Base-by-base conservation (phyloP, 2,329 filamentous ascomycete species). In the Emmonsia crescens region DNA sequence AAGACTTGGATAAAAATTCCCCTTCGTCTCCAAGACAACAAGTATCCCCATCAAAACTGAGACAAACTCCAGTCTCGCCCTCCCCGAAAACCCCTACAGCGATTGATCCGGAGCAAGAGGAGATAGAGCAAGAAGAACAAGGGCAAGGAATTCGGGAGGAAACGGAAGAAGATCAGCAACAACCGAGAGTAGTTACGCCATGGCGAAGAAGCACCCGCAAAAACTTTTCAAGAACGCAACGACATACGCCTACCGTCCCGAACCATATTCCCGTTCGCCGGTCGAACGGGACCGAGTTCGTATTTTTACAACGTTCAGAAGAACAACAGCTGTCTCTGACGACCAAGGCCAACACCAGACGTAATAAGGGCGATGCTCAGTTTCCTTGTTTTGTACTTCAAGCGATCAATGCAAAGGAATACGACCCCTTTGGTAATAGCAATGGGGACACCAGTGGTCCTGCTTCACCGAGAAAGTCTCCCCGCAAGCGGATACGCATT, bases 221-320 rank as follows among this genome's bases (percentile, higher is more conserved):
- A 60, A 61, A 66, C 61, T 61, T 59, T 65, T 57, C 67, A 68
- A 70, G 69, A 63, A 63, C 65, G 48, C 63, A 66, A 57, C 65
- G 68, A 52, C 61, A 67, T 6, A 64, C 67, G 31, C 68, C 70
- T 19, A 64, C 66, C 16, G 65, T 73, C 46, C 75, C 74, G 59
- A 75, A 73, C 56, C 71, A 71, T 6, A 74, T 78, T 57, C 70
- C 76, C 4, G 71, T 78, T 24, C 76, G 77, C 57, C 75, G 77
- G 14, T 71, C 76, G 3, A 77, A 75, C 57, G 77, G 77, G 5
- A 77, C 71, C 5, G 77, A 79, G 58, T 78, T 79, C 59, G 68
- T 79, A 33, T 78, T 78, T 60, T 68, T 73, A 31, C 71, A 77
- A 56, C 70, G 71, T 12, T 74, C 76, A 2, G 76, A 78, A 57